Percentiles rank a stretch among this genome's conserved stretches.
phyloP scores from a whole-genome alignment of 2,329 filamentous ascomycete genomes.

The Aquanectria penicillioides region DNA sequence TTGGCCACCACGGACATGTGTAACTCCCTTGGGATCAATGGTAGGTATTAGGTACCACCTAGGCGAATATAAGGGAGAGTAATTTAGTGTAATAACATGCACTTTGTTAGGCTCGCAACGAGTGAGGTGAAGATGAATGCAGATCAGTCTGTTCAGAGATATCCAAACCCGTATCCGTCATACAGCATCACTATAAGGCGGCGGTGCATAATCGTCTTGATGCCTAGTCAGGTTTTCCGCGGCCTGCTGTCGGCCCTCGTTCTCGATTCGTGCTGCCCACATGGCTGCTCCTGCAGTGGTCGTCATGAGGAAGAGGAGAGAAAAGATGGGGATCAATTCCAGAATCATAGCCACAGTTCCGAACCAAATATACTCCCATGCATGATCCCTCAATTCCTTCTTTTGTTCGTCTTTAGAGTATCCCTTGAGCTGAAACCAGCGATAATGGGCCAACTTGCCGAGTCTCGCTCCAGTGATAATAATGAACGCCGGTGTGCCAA shows the following conservation, averaged over 20 bases:
- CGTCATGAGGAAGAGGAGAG: slow-evolving; percentile 94
- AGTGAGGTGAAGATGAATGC: background rate
- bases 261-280: slow-evolving; percentile 85
- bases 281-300: slow-evolving; percentile 85
- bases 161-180: too few species aligned
- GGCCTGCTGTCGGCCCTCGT: slow-evolving; percentile 51
- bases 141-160: too few species aligned
- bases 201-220: slow-evolving; percentile 36
- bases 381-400: slow-evolving; percentile 71
- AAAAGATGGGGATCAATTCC: slow-evolving; percentile 88
- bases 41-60: too few species aligned
- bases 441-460: slow-evolving; percentile 89
- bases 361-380: slow-evolving; percentile 93
- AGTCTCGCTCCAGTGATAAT: slow-evolving; percentile 87
- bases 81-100: background rate
- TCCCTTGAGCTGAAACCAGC: slow-evolving; percentile 85
- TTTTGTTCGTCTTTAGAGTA: slow-evolving; percentile 80
- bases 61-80: background rate
- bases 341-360: slow-evolving; percentile 85
- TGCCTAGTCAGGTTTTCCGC: slow-evolving; percentile 19
- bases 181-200: slow-evolving; percentile 43
- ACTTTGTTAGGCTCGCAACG: background rate
- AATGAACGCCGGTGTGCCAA: slow-evolving; percentile 87
- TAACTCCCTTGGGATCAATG: too few species aligned
- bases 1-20: too few species aligned